Conservation (phyloP, 352 stramenopile genomes). For the Globisporangium paddicum region DNA sequence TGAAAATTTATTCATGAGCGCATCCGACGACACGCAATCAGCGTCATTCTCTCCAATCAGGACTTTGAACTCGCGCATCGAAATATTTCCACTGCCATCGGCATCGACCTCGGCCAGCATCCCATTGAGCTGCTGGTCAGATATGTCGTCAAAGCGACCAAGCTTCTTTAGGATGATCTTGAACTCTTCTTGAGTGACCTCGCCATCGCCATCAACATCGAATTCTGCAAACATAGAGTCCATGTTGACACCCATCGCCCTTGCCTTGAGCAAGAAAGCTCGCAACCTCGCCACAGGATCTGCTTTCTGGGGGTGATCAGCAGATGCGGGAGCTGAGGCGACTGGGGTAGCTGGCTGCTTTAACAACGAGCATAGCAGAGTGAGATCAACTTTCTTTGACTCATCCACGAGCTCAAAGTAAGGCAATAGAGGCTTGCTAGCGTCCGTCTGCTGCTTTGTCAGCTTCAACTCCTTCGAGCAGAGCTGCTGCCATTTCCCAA, state of each 20-base stretch:
- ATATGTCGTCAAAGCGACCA: slow-evolving; percentile 39
- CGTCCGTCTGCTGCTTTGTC: slow-evolving; percentile 16
- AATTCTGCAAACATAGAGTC: slow-evolving; percentile 60
- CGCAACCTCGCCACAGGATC: slow-evolving; percentile 13
- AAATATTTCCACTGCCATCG: slow-evolving; percentile 51
- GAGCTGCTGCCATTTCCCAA: slow-evolving; percentile 27
- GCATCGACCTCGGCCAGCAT: slow-evolving; percentile 44
- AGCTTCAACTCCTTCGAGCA: slow-evolving; percentile 31
- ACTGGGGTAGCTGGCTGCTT: background rate
- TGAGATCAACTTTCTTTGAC: slow-evolving; percentile 15
- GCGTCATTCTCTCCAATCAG: slow-evolving; percentile 19
- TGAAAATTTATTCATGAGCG: slow-evolving; percentile 31
- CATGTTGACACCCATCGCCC: slow-evolving; percentile 39
- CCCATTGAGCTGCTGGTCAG: slow-evolving; percentile 29
- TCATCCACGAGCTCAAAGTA: slow-evolving; percentile 27
- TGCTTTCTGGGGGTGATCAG: background rate
- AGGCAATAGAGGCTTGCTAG: slow-evolving; percentile 16
- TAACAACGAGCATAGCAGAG: slow-evolving; percentile 9
- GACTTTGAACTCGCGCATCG: slow-evolving; percentile 52
- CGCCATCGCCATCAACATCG: slow-evolving; percentile 52
- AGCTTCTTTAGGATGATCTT: slow-evolving; percentile 39
- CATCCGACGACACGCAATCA: background rate
- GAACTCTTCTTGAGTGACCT: slow-evolving; percentile 57
- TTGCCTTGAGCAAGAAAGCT: slow-evolving; percentile 30
- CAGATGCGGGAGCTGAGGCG: background rate